phyloP scores from a whole-genome alignment of 202 grass and related monocot genomes.

The Hordeum pubiflorum region DNA sequence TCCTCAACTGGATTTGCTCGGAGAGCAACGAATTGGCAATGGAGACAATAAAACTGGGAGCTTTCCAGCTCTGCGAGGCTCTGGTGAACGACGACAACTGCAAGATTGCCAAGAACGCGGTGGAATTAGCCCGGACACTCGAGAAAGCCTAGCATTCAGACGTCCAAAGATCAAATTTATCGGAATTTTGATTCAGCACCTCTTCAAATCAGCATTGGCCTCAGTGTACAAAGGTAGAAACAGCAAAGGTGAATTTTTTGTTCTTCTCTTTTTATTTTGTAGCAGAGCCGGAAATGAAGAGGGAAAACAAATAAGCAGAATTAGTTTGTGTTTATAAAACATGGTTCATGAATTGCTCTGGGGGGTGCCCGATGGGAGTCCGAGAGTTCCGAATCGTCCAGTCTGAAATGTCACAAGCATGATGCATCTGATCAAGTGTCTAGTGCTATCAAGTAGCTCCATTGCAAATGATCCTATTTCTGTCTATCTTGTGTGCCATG shows the following conservation, averaged over 20 bases:
- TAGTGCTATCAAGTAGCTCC: conserved; percentile 3
- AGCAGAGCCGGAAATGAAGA: conserved; percentile 11
- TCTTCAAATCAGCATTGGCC: conserved; percentile 29
- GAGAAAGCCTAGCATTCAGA: conserved; percentile 38
- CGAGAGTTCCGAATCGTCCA: conserved; percentile 2
- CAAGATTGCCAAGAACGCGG: conserved; percentile 74
- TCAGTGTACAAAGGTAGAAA: conserved; percentile 52
- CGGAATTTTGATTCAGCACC: conserved; percentile 32
- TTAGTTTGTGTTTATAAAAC: conserved; percentile 35
- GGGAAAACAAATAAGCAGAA: conserved; percentile 20
- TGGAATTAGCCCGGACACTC: conserved; percentile 53
- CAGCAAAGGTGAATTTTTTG: conserved; percentile 48
- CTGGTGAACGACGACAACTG: conserved; percentile 66
- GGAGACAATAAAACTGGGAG: conserved; percentile 59
- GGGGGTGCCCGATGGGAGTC: neutral
- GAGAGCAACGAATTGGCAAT: conserved; percentile 45
- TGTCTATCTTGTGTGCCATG: neutral
- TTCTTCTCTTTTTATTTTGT: conserved; percentile 32
- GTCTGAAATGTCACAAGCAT: conserved; percentile 13
- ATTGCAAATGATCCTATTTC: neutral
- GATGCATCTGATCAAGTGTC: conserved; percentile 24
- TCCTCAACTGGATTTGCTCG: conserved; percentile 61
- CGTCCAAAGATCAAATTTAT: conserved; percentile 17
- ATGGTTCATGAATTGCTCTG: conserved; percentile 30
- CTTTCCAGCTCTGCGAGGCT: conserved; percentile 60